Evolutionary conservation across 331 rosid genomes (phyloP).

Genomic region (Saraca asoca): DNA sequence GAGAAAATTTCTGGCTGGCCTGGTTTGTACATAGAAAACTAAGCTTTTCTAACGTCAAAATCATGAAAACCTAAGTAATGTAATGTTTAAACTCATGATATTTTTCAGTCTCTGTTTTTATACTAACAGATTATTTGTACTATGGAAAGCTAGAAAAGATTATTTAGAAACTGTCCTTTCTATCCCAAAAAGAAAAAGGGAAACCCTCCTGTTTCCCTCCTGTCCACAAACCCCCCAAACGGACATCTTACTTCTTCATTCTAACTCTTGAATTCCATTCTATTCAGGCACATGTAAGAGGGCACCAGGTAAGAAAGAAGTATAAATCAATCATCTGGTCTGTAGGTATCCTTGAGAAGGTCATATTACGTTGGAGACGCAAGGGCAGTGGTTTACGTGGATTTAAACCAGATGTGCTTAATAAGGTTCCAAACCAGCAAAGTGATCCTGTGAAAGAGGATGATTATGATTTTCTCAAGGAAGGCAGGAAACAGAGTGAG

Average conservation of each 20-base stretch:
- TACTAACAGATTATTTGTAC: background rate
- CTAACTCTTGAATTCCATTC: slow-evolving; percentile 46
- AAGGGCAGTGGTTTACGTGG: slow-evolving; percentile 88
- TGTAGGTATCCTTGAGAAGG: slow-evolving; percentile 82
- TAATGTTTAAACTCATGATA: background rate
- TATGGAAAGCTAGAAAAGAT: background rate
- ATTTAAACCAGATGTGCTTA: slow-evolving; percentile 56
- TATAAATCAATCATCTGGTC: slow-evolving; percentile 73
- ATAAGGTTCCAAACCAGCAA: slow-evolving; percentile 47
- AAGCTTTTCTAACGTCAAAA: background rate
- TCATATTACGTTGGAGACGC: slow-evolving; percentile 92
- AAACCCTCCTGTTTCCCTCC: background rate
- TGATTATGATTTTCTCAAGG: slow-evolving; percentile 78
- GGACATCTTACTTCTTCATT: slow-evolving; percentile 18
- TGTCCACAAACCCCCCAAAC: background rate
- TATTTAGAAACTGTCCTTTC: background rate
- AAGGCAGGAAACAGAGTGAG: slow-evolving; percentile 84
- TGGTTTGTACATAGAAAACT: background rate
- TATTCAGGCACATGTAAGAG: slow-evolving; percentile 87
- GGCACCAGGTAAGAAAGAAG: slow-evolving; percentile 90
- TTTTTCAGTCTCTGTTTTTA: background rate
- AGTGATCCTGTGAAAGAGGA: slow-evolving; percentile 50
- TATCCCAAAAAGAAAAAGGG: too few species aligned
- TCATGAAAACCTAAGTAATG: too few species aligned
- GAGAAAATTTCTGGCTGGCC: background rate